These are phyloP conservation scores for Wakefieldia striispora DNA, from an alignment of 768 basidiomycete species.

Conservation along the genomic window DNA sequence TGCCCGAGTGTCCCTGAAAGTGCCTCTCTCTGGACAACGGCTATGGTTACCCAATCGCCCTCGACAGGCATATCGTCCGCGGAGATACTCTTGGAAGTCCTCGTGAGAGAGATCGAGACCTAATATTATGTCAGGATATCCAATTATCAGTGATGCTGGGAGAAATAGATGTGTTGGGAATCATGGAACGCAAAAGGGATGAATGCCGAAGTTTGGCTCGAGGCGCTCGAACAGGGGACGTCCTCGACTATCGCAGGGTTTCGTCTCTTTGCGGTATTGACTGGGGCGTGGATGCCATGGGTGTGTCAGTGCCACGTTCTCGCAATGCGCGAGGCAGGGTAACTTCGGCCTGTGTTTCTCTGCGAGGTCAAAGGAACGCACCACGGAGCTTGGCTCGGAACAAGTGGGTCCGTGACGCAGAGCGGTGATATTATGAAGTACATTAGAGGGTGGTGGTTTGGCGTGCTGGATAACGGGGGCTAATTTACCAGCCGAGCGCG, in stretches of 20 bases:
- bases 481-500: constrained; percentile 5
- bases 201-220: constrained; percentile 91
- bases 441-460: constrained; percentile 48
- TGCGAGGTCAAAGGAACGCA: constrained; percentile 26
- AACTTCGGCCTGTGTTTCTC: constrained; percentile 15
- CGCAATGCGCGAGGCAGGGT: constrained; percentile 4
- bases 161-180: constrained; percentile 3
- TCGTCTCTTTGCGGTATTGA: constrained; percentile 57
- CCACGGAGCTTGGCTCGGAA: constrained; percentile 25
- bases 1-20: constrained; percentile 67
- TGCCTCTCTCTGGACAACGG: constrained; percentile 88
- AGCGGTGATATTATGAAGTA: constrained; percentile 50
- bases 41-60: constrained; percentile 95
- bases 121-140: constrained; percentile 31
- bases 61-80: constrained; percentile 86
- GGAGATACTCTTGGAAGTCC: constrained; percentile 75
- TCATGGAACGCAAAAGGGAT: constrained; percentile 64
- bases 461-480: constrained; percentile 9
- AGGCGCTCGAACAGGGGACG: constrained; percentile 65
- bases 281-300: constrained; percentile 5
- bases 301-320: constrained; percentile 7
- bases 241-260: constrained; percentile 69
- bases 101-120: constrained; percentile 74
- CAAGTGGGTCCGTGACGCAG: constrained; percentile 26
- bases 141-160: not conserved